These are phyloP conservation scores for Thielaviopsis populi DNA, from an alignment of 2,329 filamentous ascomycete species.

Conservation along the genomic window DNA sequence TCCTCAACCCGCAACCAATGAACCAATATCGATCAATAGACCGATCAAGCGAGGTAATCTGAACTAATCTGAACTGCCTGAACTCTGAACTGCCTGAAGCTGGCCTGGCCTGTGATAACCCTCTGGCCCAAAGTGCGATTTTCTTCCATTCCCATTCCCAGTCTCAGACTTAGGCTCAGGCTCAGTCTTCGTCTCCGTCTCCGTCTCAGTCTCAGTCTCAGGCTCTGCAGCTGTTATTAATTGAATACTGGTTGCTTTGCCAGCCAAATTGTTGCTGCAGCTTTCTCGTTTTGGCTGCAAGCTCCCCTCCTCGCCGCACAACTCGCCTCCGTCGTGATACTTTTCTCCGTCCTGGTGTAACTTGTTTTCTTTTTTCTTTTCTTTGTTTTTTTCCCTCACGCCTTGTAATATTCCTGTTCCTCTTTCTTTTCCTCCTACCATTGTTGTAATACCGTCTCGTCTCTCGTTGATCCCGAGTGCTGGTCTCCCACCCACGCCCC, in stretches of 20 bases:
- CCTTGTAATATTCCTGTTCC: background rate
- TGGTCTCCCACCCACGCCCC: background rate
- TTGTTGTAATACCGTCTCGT: too few species aligned
- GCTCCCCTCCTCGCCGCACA: background rate
- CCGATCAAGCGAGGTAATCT: background rate
- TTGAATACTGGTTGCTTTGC: background rate
- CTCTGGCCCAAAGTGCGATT: background rate
- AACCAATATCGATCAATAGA: background rate
- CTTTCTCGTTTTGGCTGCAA: background rate
- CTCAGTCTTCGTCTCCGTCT: too few species aligned
- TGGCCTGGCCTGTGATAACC: background rate
- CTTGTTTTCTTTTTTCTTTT: constrained; percentile 4
- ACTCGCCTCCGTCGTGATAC: constrained; percentile 12
- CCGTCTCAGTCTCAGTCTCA: too few species aligned
- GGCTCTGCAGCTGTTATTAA: too few species aligned
- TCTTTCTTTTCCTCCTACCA: too few species aligned
- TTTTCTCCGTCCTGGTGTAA: constrained; percentile 14
- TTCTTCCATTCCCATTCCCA: background rate
- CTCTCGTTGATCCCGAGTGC: too few species aligned
- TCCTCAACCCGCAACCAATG: background rate
- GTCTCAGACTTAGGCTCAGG: too few species aligned
- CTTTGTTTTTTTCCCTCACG: constrained; percentile 11
- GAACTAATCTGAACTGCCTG: background rate
- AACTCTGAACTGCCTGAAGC: background rate
- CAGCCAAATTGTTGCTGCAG: background rate